Evolutionary conservation across 495 filamentous ascomycete species (phyloP).

Genomic region (Trichoderma erinaceum): DNA sequence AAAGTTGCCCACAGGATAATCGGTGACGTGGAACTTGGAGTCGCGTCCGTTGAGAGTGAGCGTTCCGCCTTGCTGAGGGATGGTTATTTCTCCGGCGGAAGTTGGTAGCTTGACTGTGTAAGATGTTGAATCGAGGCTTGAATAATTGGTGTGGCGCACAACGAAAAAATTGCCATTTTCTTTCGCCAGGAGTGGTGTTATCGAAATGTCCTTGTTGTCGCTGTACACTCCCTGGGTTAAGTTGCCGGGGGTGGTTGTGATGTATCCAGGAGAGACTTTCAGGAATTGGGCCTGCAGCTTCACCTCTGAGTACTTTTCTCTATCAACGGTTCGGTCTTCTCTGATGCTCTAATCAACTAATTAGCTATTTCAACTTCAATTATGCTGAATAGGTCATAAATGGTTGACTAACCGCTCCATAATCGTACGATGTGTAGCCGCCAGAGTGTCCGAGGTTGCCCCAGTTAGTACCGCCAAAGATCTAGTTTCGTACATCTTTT

Average conservation of each 20-base stretch:
- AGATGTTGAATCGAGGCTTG: constrained; percentile 41
- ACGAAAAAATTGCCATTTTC: constrained; percentile 54
- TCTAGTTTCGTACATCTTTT: constrained; percentile 31
- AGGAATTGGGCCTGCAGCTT: constrained; percentile 71
- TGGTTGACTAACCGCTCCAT: constrained; percentile 42
- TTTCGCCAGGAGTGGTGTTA: constrained; percentile 50
- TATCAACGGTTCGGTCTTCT: constrained; percentile 56
- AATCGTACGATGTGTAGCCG: constrained; percentile 72
- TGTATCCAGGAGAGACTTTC: constrained; percentile 60
- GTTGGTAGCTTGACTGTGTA: constrained; percentile 14
- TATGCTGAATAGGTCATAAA: not conserved
- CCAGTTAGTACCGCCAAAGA: constrained; percentile 77
- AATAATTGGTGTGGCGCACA: constrained; percentile 58
- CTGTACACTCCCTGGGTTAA: constrained; percentile 29
- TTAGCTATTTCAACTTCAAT: not conserved
- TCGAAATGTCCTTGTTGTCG: constrained; percentile 49
- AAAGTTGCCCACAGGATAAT: constrained; percentile 39
- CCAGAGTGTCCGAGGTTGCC: constrained; percentile 69
- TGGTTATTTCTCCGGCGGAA: not conserved
- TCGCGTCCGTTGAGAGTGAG: constrained; percentile 39
- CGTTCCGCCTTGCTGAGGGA: constrained; percentile 3
- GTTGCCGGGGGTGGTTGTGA: constrained; percentile 46
- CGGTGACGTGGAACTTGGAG: constrained; percentile 46
- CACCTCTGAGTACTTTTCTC: constrained; percentile 75
- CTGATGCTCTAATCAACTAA: constrained; percentile 49